A percentile compares a stretch with the other conserved stretches of the same genome.
phyloP scores from a whole-genome alignment of 139 green algal species.

The Pleodorina starrii region DNA sequence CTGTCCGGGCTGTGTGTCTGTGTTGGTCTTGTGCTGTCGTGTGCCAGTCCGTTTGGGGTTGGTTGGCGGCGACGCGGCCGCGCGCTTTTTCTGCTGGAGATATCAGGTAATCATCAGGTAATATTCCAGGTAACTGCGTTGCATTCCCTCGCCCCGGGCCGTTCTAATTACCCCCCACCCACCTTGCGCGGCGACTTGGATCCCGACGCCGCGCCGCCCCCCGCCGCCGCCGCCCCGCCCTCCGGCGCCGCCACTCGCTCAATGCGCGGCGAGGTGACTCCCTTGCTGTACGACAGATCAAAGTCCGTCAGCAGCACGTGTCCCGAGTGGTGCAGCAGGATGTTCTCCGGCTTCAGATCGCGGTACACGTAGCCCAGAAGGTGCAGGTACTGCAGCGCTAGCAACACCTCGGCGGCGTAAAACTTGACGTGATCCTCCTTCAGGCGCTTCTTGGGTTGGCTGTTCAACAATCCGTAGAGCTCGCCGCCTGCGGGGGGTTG shows the following conservation, averaged over 20 bases:
- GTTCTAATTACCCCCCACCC: too few species aligned
- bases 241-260: constrained; percentile 42
- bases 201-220: background rate
- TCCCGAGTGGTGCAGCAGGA: constrained; percentile 91
- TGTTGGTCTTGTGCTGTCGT: too few species aligned
- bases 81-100: too few species aligned
- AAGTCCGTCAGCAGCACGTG: constrained; percentile 99
- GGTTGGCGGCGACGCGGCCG: too few species aligned
- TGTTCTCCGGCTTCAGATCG: constrained; percentile 99
- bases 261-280: constrained; percentile 64
- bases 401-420: constrained; percentile 94
- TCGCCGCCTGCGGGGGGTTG: constrained; percentile 63
- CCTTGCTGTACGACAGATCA: constrained; percentile 90
- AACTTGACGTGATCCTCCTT: constrained; percentile 87
- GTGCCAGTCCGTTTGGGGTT: too few species aligned
- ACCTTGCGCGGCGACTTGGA: constrained; percentile 35
- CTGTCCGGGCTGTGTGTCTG: too few species aligned
- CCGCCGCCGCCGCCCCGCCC: background rate
- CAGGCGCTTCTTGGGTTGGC: constrained; percentile 80
- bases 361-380: constrained; percentile 96
- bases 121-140: too few species aligned
- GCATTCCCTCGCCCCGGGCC: too few species aligned
- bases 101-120: too few species aligned
- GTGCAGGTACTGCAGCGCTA: constrained; percentile 99
- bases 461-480: constrained; percentile 79